Conservation (phyloP, 2,329 filamentous ascomycete genomes). For the Aspergillus transmontanensis region DNA sequence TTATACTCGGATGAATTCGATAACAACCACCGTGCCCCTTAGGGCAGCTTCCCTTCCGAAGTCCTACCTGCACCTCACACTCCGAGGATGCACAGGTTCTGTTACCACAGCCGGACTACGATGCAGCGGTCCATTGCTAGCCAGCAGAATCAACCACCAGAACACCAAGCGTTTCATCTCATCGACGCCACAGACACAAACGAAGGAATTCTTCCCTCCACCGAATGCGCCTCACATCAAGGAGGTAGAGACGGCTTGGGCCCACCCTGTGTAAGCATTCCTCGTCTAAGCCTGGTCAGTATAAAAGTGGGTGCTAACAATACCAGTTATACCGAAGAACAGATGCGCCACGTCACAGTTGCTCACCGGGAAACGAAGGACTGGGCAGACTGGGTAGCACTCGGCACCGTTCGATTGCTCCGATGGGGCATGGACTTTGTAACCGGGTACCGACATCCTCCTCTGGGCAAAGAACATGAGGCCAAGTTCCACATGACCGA, state of each 20-base stretch:
- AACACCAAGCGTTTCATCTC: conserved; percentile 39
- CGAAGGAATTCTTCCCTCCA: conserved; percentile 61
- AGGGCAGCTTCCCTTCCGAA: conserved; percentile 31
- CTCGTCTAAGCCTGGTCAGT: neutral
- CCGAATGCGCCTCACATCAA: conserved; percentile 62
- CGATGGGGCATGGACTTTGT: conserved; percentile 79
- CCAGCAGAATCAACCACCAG: conserved; percentile 18
- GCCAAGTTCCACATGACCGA: conserved; percentile 74
- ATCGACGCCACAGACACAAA: conserved; percentile 36
- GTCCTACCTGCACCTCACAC: conserved; percentile 25
- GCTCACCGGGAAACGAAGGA: conserved; percentile 75
- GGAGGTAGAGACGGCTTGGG: conserved; percentile 67
- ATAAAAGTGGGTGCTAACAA: conserved; percentile 16
- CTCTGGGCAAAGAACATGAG: conserved; percentile 41
- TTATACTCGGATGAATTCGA: conserved; percentile 30
- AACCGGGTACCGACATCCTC: conserved; percentile 78
- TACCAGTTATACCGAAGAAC: conserved; percentile 67
- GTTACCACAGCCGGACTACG: conserved; percentile 28
- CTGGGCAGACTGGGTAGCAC: conserved; percentile 76
- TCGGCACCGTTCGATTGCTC: conserved; percentile 73
- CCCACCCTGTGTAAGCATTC: conserved; percentile 58
- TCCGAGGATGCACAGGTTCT: conserved; percentile 29
- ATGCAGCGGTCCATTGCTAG: conserved; percentile 19
- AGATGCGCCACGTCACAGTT: conserved; percentile 74
- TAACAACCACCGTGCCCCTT: conserved; percentile 30